These are phyloP conservation scores for Plenodomus biglobosus DNA, from an alignment of 2,329 filamentous ascomycete genomes.

Conservation along the genomic window DNA sequence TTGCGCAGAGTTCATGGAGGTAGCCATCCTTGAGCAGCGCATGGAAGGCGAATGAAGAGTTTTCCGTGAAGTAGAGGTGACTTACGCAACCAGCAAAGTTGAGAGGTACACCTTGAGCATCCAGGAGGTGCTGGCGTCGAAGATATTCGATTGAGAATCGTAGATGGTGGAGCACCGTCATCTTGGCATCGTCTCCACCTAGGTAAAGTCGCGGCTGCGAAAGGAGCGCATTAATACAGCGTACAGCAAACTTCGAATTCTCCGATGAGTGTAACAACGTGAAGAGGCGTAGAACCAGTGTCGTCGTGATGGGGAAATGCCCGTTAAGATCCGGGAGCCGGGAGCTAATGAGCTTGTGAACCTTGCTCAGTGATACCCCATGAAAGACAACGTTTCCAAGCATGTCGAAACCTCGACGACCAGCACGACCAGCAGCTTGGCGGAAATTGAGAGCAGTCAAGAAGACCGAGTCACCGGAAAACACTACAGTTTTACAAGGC, in stretches of 20 bases:
- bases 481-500: constrained; percentile 79
- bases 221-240: constrained; percentile 66
- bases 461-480: constrained; percentile 71
- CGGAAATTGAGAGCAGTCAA: constrained; percentile 75
- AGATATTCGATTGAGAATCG: constrained; percentile 82
- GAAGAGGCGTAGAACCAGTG: constrained; percentile 68
- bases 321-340: constrained; percentile 72
- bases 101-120: constrained; percentile 61
- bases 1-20: constrained; percentile 64
- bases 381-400: constrained; percentile 82
- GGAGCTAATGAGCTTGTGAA: constrained; percentile 70
- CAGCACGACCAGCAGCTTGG: constrained; percentile 75
- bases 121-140: constrained; percentile 67
- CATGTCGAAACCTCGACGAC: constrained; percentile 77
- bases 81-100: constrained; percentile 72
- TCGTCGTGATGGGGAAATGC: constrained; percentile 77
- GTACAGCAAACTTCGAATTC: constrained; percentile 62
- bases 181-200: constrained; percentile 67
- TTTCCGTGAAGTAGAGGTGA: constrained; percentile 76
- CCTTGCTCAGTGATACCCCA: constrained; percentile 61
- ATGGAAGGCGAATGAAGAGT: constrained; percentile 75
- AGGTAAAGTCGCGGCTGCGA: constrained; percentile 71
- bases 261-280: constrained; percentile 67
- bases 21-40: constrained; percentile 71
- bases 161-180: constrained; percentile 72